Evolutionary conservation across 2,329 filamentous ascomycete genomes (phyloP).

Genomic region (Microdochium paspali): DNA sequence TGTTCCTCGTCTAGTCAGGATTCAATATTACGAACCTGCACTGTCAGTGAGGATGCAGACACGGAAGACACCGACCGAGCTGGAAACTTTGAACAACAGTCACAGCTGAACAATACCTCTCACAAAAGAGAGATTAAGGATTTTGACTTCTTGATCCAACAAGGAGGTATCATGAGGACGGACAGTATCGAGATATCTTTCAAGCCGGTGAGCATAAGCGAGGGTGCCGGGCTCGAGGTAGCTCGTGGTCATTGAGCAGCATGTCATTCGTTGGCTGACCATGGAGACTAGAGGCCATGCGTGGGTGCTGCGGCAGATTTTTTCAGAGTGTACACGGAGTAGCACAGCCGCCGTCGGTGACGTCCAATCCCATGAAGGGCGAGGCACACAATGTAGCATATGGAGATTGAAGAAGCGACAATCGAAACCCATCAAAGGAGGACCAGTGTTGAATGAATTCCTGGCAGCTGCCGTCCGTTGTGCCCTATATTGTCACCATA

Average conservation of each 20-base stretch:
- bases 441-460: too few species aligned
- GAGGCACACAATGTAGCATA: too few species aligned
- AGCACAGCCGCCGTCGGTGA: too few species aligned
- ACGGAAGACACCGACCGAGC: neutral
- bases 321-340: too few species aligned
- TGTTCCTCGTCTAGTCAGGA: neutral
- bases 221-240: neutral
- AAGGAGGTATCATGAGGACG: neutral
- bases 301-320: too few species aligned
- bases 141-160: neutral
- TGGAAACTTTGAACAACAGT: too few species aligned
- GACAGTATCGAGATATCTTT: neutral
- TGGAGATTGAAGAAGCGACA: too few species aligned
- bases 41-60: neutral
- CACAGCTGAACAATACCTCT: neutral
- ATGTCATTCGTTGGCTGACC: neutral
- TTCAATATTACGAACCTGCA: neutral
- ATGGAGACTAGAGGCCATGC: too few species aligned
- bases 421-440: too few species aligned
- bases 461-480: too few species aligned
- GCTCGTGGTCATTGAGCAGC: neutral
- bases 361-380: too few species aligned
- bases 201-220: neutral
- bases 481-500: too few species aligned
- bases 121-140: neutral